A percentile compares a stretch with the other conserved stretches of the same genome.
Evolutionary conservation across 1,139 yeast genomes (phyloP).

Genomic region (Wickerhamomyces sp.): DNA sequence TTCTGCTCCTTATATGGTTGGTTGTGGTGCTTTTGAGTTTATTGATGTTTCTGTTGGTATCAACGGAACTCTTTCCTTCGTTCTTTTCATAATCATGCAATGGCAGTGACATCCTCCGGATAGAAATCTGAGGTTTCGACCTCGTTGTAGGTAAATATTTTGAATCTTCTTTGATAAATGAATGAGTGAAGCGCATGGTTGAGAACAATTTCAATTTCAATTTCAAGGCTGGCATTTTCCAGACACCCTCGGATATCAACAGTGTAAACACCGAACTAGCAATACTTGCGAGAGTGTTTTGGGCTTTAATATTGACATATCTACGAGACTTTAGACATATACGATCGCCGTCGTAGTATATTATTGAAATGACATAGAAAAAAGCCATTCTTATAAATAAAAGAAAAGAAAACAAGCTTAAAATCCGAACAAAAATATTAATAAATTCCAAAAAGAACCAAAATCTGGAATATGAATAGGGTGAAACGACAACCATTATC

Average conservation of each 20-base stretch:
- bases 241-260: too few species aligned
- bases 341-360: too few species aligned
- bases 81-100: not conserved
- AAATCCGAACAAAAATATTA: not conserved
- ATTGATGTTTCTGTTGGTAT: constrained; percentile 16
- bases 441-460: not conserved
- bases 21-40: not conserved
- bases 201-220: too few species aligned
- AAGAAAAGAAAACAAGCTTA: not conserved
- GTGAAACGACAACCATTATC: not conserved
- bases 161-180: not conserved
- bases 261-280: too few species aligned
- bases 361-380: too few species aligned
- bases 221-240: too few species aligned
- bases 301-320: too few species aligned
- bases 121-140: too few species aligned
- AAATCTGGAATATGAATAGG: not conserved
- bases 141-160: too few species aligned
- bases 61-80: not conserved
- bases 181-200: not conserved
- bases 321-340: too few species aligned
- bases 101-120: not conserved
- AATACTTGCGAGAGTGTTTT: too few species aligned
- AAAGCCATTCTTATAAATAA: too few species aligned
- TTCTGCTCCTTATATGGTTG: constrained; percentile 1